These are phyloP conservation scores for Penicillium parvum DNA, from an alignment of 495 filamentous ascomycete genomes.

Conservation along the genomic window DNA sequence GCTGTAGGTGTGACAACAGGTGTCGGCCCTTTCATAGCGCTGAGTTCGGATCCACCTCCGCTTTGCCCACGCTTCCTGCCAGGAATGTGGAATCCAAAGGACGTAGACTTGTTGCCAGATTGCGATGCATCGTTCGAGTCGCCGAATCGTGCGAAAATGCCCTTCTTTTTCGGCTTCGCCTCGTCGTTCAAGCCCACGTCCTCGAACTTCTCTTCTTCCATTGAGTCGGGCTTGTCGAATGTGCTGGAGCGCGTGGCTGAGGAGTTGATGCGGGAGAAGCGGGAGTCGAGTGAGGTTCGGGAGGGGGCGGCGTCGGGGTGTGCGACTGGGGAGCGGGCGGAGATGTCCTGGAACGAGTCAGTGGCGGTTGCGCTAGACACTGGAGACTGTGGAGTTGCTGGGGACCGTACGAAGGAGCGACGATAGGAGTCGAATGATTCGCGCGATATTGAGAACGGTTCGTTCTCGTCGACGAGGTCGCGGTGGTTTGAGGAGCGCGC, in stretches of 20 bases:
- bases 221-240: slow-evolving; percentile 51
- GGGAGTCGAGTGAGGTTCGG: slow-evolving; percentile 77
- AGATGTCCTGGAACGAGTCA: slow-evolving; percentile 68
- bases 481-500: slow-evolving; percentile 66
- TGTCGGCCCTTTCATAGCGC: slow-evolving; percentile 43
- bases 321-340: slow-evolving; percentile 74
- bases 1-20: slow-evolving; percentile 18
- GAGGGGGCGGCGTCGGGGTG: slow-evolving; percentile 52
- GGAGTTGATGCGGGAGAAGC: slow-evolving; percentile 48
- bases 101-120: slow-evolving; percentile 44
- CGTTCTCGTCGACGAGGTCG: slow-evolving; percentile 70
- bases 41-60: slow-evolving; percentile 66
- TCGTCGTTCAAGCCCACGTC: slow-evolving; percentile 87
- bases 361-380: not conserved
- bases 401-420: slow-evolving; percentile 77
- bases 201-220: slow-evolving; percentile 78
- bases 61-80: slow-evolving; percentile 73
- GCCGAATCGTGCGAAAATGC: slow-evolving; percentile 83
- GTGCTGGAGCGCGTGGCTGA: slow-evolving; percentile 50
- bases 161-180: slow-evolving; percentile 66
- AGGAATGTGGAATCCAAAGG: slow-evolving; percentile 60
- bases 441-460: slow-evolving; percentile 93
- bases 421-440: slow-evolving; percentile 98
- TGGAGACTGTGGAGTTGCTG: not conserved
- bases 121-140: slow-evolving; percentile 44